These are phyloP conservation scores for Nannochloropsis salina DNA, from an alignment of 108 stramenopile genomes.

Conservation along the genomic window DNA sequence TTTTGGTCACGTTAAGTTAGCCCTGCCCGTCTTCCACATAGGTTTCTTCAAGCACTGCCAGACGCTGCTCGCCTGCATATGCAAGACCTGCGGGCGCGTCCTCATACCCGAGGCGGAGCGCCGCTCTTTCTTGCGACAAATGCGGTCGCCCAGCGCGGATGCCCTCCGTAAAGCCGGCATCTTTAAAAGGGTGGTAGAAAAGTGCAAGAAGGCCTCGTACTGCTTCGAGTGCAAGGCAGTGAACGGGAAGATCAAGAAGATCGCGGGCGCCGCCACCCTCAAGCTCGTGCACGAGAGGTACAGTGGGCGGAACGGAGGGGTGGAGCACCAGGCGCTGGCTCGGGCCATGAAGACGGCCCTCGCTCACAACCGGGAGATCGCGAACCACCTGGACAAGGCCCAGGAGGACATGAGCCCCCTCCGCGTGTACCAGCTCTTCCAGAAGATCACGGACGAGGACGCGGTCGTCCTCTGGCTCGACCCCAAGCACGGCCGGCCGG, in stretches of 20 bases:
- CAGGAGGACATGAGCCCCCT: constrained; percentile 50
- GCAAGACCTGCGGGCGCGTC: constrained; percentile 90
- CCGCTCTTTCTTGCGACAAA: constrained; percentile 56
- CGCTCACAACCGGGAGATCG: constrained; percentile 67
- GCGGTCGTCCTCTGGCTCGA: constrained; percentile 86
- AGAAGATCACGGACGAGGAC: constrained; percentile 83
- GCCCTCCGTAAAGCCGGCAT: constrained; percentile 63
- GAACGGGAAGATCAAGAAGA: constrained; percentile 92
- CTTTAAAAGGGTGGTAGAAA: constrained; percentile 78
- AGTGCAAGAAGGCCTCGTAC: constrained; percentile 73
- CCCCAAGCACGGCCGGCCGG: constrained; percentile 81
- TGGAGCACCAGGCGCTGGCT: constrained; percentile 63
- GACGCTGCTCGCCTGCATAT: constrained; percentile 82
- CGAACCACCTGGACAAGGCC: constrained; percentile 61
- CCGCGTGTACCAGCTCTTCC: constrained; percentile 67
- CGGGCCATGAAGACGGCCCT: constrained; percentile 60
- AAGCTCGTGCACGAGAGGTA: constrained; percentile 87
- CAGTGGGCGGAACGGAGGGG: constrained; percentile 66
- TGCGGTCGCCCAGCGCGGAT: constrained; percentile 75
- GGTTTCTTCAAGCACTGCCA: constrained; percentile 92
- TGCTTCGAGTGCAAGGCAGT: constrained; percentile 80
- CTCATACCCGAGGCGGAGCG: constrained; percentile 68
- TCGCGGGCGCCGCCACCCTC: constrained; percentile 78
- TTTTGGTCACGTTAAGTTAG: constrained; percentile 86
- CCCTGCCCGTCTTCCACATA: constrained; percentile 94